A percentile compares a stretch with the other conserved stretches of the same genome.
phyloP scores from a whole-genome alignment of 352 stramenopile genomes.

The Phytopythium mirpurense region DNA sequence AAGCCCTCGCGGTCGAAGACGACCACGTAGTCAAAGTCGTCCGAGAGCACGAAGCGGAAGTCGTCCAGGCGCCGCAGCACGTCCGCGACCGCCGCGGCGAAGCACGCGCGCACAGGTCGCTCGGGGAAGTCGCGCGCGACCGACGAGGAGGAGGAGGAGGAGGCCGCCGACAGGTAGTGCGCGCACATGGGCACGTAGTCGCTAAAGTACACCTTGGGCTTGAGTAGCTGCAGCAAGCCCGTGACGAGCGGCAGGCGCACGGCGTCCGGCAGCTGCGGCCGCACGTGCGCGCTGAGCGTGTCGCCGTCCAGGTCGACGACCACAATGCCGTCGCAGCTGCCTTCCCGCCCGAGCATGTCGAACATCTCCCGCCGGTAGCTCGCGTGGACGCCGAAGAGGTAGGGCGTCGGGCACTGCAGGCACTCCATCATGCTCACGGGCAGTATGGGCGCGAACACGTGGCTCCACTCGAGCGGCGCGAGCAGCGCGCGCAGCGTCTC shows the following conservation, averaged over 20 bases:
- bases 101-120: conserved; percentile 50
- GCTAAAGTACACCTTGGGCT: conserved; percentile 72
- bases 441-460: conserved; percentile 82
- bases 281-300: conserved; percentile 37
- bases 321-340: conserved; percentile 65
- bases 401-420: conserved; percentile 80
- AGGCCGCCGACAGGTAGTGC: conserved; percentile 22
- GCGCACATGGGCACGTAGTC: conserved; percentile 69
- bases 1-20: conserved; percentile 81
- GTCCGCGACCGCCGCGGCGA: conserved; percentile 41
- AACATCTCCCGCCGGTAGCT: conserved; percentile 61
- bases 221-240: conserved; percentile 56
- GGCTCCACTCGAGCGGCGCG: conserved; percentile 74
- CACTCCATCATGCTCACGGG: conserved; percentile 79
- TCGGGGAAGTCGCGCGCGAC: conserved; percentile 44
- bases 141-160: too few relatives aligned
- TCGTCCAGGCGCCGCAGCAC: conserved; percentile 59
- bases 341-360: conserved; percentile 71
- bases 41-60: conserved; percentile 80
- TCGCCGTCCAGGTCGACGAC: conserved; percentile 70
- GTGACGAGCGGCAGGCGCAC: conserved; percentile 36
- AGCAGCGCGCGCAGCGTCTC: conserved; percentile 80
- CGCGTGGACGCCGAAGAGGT: conserved; percentile 80
- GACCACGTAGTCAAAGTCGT: conserved; percentile 85
- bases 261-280: conserved; percentile 38